Percentiles rank a stretch among this genome's conserved stretches.
Conservation (phyloP, 805 yeast genomes). For the Saccharomycopsis amapae region DNA sequence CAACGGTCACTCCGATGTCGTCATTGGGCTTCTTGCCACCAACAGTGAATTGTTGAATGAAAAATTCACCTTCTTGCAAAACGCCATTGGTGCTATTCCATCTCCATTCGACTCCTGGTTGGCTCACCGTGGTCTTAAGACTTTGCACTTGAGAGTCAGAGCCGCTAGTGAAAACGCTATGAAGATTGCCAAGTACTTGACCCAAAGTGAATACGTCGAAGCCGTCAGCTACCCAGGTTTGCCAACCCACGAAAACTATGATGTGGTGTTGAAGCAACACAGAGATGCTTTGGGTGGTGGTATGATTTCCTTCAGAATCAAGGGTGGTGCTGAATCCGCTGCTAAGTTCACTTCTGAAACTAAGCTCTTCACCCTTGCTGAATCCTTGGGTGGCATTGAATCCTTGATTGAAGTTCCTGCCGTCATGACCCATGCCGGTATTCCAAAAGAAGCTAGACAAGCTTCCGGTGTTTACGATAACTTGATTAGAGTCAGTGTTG, state of each 20-base stretch:
- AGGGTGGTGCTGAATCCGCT: constrained; percentile 76
- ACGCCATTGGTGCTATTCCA: constrained; percentile 84
- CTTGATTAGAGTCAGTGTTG: constrained; percentile 75
- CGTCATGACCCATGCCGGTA: constrained; percentile 88
- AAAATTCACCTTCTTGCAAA: constrained; percentile 68
- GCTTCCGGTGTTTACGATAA: constrained; percentile 76
- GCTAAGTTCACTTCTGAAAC: constrained; percentile 65
- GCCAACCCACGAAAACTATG: constrained; percentile 53
- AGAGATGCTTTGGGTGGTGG: constrained; percentile 86
- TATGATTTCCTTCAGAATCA: constrained; percentile 80
- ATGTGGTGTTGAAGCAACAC: constrained; percentile 65
- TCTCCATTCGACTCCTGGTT: constrained; percentile 90
- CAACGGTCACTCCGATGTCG: constrained; percentile 90
- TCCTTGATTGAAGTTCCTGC: constrained; percentile 84
- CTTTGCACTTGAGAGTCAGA: constrained; percentile 71
- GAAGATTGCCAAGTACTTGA: constrained; percentile 60
- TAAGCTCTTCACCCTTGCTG: constrained; percentile 76
- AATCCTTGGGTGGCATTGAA: constrained; percentile 87
- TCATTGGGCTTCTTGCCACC: constrained; percentile 75
- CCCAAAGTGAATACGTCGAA: constrained; percentile 42
- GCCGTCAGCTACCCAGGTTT: constrained; percentile 83
- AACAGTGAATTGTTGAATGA: constrained; percentile 54
- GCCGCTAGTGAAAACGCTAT: constrained; percentile 62
- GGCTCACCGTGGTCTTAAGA: constrained; percentile 87
- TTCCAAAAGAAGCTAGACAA: constrained; percentile 71